Conservation (phyloP, 75 land plant genomes). For the Pinus taeda region DNA sequence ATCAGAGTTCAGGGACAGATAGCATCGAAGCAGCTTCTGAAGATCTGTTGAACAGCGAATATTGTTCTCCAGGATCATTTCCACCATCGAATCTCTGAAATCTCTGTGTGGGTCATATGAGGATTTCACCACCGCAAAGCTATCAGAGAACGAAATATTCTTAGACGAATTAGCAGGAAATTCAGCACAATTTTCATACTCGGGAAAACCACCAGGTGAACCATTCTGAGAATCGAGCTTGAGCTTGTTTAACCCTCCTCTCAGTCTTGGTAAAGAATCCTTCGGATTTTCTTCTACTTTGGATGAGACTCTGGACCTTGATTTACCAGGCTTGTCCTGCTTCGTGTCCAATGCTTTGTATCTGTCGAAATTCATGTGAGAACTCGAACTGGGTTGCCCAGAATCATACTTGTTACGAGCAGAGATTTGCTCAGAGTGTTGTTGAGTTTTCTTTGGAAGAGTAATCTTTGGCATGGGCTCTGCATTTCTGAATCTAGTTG, state of each 20-base stretch:
- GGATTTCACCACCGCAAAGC: constrained; percentile 67
- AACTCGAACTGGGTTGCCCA: too few relatives aligned
- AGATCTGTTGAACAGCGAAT: constrained; percentile 42
- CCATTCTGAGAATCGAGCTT: background rate
- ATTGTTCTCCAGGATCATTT: constrained; percentile 76
- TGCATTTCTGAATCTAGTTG: too few relatives aligned
- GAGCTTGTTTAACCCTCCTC: background rate
- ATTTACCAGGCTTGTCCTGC: background rate
- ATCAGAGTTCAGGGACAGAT: constrained; percentile 65
- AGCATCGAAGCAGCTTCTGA: constrained; percentile 74
- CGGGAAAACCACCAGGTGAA: background rate
- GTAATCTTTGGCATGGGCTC: too few relatives aligned
- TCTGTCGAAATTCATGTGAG: too few relatives aligned
- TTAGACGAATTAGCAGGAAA: background rate
- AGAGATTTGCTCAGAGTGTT: too few relatives aligned
- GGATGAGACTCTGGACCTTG: background rate
- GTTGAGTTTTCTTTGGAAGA: too few relatives aligned
- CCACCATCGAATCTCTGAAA: constrained; percentile 82
- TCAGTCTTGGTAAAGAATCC: background rate
- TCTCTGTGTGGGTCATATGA: constrained; percentile 61
- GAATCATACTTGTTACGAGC: too few relatives aligned
- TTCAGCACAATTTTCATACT: background rate
- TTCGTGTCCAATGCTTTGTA: too few relatives aligned
- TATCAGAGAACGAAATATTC: constrained; percentile 17
- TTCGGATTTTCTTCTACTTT: background rate